Conservation (phyloP, 2,329 filamentous ascomycete species). For the Ceratocystis huliohia region DNA sequence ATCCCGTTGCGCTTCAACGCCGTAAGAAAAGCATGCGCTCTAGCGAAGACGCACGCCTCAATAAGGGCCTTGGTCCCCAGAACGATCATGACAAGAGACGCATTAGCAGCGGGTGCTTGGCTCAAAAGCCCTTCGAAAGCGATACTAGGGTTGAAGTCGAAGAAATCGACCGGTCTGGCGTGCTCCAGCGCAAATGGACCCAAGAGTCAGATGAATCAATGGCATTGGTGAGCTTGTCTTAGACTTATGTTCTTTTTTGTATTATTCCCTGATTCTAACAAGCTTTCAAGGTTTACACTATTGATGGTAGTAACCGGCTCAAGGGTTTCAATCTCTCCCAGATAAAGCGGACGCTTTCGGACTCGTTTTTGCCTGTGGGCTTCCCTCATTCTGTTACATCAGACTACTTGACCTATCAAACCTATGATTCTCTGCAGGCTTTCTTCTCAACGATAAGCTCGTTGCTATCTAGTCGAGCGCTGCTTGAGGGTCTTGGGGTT, state of each 20-base stretch:
- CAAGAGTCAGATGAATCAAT: slow-evolving; percentile 15
- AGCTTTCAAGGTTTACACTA: background rate
- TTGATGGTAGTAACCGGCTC: slow-evolving; percentile 4
- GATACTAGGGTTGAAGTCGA: slow-evolving; percentile 25
- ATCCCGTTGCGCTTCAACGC: slow-evolving; percentile 8
- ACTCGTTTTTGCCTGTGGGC: slow-evolving; percentile 76
- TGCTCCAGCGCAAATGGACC: slow-evolving; percentile 28
- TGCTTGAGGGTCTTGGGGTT: slow-evolving; percentile 68
- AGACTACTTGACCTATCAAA: slow-evolving; percentile 67
- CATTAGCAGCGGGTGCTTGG: background rate
- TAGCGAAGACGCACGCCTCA: background rate
- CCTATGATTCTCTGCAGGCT: slow-evolving; percentile 65
- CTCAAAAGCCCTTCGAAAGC: background rate
- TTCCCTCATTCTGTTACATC: slow-evolving; percentile 75
- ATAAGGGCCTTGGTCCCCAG: background rate
- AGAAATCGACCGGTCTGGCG: slow-evolving; percentile 31
- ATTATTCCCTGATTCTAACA: background rate
- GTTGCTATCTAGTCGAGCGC: slow-evolving; percentile 67
- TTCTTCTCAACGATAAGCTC: slow-evolving; percentile 73
- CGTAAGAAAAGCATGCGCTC: slow-evolving; percentile 11
- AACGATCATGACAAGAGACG: background rate
- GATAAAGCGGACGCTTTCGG: slow-evolving; percentile 32
- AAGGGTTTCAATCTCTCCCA: slow-evolving; percentile 1
- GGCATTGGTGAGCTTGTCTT: background rate
- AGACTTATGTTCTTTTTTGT: too few relatives aligned